phyloP scores from a whole-genome alignment of 164 flowering plant species.

The Litsea cubeba region DNA sequence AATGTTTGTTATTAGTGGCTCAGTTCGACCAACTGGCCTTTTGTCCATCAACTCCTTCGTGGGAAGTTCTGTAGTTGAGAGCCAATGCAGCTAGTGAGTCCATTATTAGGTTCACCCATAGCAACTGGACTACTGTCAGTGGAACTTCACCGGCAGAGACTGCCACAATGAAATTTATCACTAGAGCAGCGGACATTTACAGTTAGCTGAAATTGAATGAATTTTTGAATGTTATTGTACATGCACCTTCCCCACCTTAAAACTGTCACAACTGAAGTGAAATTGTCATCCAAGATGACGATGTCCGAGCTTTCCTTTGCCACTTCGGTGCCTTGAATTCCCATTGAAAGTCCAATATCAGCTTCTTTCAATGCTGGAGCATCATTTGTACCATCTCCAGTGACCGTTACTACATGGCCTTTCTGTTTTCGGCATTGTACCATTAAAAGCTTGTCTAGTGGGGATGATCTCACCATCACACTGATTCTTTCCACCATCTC shows the following conservation, averaged over 20 bases:
- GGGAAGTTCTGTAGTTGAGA: conserved; percentile 6
- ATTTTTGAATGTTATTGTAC: conserved; percentile 40
- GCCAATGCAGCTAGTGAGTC: conserved; percentile 15
- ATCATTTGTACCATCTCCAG: conserved; percentile 53
- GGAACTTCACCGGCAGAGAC: conserved; percentile 32
- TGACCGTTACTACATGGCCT: conserved; percentile 42
- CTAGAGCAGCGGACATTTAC: conserved; percentile 36
- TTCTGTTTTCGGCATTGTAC: conserved; percentile 33
- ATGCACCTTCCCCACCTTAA: conserved; percentile 41
- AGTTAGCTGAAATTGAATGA: conserved; percentile 47
- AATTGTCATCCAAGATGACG: conserved; percentile 39
- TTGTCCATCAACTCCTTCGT: conserved; percentile 10
- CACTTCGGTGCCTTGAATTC: conserved; percentile 38
- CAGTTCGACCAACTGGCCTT: conserved; percentile 12
- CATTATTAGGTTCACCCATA: conserved; percentile 48
- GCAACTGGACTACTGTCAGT: conserved; percentile 30
- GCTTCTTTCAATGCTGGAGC: conserved; percentile 48
- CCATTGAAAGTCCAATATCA: conserved; percentile 41
- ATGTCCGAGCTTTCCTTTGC: conserved; percentile 36
- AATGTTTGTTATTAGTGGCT: conserved; percentile 9
- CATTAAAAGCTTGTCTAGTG: conserved; percentile 41
- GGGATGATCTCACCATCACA: conserved; percentile 44
- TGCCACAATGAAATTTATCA: conserved; percentile 32
- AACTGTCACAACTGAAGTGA: conserved; percentile 30
- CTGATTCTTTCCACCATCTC: conserved; percentile 27